Percentiles rank a stretch among this genome's conserved stretches.
Evolutionary conservation across 768 basidiomycete genomes (phyloP).

Genomic region (Pleurotus djamor): DNA sequence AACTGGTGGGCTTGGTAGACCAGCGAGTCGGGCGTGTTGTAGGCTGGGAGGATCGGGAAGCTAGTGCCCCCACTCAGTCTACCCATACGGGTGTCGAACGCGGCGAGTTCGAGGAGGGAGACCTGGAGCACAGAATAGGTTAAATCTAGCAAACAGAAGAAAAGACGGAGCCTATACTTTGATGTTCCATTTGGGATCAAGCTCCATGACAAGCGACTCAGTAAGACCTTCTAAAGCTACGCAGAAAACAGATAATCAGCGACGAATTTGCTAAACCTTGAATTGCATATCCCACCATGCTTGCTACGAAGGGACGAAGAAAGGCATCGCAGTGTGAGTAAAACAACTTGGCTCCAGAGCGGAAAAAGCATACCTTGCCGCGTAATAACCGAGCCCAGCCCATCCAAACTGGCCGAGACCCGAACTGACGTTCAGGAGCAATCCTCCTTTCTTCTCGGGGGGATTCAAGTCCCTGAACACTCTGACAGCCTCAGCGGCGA

Average conservation of each 20-base stretch:
- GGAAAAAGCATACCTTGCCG: slow-evolving; percentile 11
- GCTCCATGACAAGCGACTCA: slow-evolving; percentile 23
- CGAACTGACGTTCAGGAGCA: slow-evolving; percentile 29
- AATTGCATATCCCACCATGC: not conserved
- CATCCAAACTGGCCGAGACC: slow-evolving; percentile 12
- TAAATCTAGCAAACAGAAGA: no score
- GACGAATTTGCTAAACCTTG: no score
- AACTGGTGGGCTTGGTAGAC: no score
- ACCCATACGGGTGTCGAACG: no score
- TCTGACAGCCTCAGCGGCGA: slow-evolving; percentile 25
- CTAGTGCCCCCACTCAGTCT: no score
- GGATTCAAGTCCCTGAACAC: slow-evolving; percentile 34
- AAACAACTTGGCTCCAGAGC: not conserved
- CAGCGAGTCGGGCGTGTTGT: no score
- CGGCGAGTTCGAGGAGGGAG: no score
- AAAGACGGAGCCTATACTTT: not conserved
- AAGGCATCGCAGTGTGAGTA: not conserved
- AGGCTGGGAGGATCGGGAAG: no score
- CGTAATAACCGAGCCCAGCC: slow-evolving; percentile 15
- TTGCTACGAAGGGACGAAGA: not conserved
- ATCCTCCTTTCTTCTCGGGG: slow-evolving; percentile 25
- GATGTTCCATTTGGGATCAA: slow-evolving; percentile 34
- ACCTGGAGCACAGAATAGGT: no score
- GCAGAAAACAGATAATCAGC: not conserved
- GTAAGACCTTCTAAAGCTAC: slow-evolving; percentile 25